These are phyloP conservation scores for Phytophthora megakarya DNA, from an alignment of 352 stramenopile genomes.

Conservation along the genomic window DNA sequence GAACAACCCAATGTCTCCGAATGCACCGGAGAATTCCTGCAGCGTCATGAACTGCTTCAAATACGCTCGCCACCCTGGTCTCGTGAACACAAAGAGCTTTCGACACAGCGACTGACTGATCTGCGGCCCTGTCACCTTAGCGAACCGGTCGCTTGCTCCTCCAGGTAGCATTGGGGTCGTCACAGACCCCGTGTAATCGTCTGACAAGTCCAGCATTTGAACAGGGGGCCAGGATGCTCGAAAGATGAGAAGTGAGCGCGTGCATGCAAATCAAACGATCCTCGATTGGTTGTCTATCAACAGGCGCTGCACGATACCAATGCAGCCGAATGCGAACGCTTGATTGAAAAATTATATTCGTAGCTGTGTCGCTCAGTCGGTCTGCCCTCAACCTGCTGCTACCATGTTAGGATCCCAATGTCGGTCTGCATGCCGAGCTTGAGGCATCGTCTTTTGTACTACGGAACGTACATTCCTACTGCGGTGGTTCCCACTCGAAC, in stretches of 20 bases:
- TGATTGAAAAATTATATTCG: slow-evolving; percentile 44
- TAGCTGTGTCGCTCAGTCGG: slow-evolving; percentile 27
- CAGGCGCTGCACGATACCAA: background rate
- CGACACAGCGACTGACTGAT: slow-evolving; percentile 52
- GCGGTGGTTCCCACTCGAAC: slow-evolving; percentile 95
- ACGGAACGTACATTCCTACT: slow-evolving; percentile 50
- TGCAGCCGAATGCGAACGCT: slow-evolving; percentile 15
- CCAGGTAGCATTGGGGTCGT: slow-evolving; percentile 44
- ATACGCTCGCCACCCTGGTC: slow-evolving; percentile 59
- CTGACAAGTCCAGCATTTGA: slow-evolving; percentile 20
- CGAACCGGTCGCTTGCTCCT: slow-evolving; percentile 33
- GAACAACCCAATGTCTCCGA: slow-evolving; percentile 95
- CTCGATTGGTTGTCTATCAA: background rate
- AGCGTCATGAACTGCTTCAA: slow-evolving; percentile 73
- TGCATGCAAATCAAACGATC: slow-evolving; percentile 34
- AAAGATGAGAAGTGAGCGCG: slow-evolving; percentile 1
- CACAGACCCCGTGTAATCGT: slow-evolving; percentile 10
- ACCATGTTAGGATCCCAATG: slow-evolving; percentile 26
- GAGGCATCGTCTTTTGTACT: slow-evolving; percentile 31
- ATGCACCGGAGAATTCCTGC: slow-evolving; percentile 86
- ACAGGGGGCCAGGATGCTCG: slow-evolving; percentile 9
- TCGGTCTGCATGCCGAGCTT: slow-evolving; percentile 26
- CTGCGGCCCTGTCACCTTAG: slow-evolving; percentile 52
- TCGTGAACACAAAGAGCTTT: slow-evolving; percentile 57
- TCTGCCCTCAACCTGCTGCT: slow-evolving; percentile 28